Evolutionary conservation across 1,284 basidiomycete genomes (phyloP).

Genomic region (Rhodofomes roseus): DNA sequence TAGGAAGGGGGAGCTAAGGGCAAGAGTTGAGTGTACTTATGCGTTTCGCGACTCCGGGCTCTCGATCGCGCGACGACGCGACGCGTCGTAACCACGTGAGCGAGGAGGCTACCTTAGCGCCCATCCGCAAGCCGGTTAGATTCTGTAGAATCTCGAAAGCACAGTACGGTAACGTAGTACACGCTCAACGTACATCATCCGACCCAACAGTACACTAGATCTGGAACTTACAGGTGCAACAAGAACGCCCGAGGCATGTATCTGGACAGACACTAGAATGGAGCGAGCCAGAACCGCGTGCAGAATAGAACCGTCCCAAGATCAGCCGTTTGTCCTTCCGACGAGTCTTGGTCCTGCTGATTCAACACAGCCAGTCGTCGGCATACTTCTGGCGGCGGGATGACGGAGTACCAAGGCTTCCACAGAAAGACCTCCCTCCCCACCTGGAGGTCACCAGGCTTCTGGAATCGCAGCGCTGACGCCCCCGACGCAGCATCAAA

Average conservation of each 20-base stretch:
- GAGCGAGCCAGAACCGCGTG: background rate
- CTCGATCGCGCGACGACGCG: background rate
- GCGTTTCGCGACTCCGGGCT: too few relatives aligned
- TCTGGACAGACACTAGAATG: background rate
- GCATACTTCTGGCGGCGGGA: background rate
- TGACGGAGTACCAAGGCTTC: constrained; percentile 18
- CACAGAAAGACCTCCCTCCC: constrained; percentile 19
- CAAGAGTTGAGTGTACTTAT: too few relatives aligned
- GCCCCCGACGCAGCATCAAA: constrained; percentile 14
- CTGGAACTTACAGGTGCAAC: too few relatives aligned
- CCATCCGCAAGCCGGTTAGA: too few relatives aligned
- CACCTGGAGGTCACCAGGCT: constrained; percentile 15
- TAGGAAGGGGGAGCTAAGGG: too few relatives aligned
- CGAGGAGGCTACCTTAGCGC: too few relatives aligned
- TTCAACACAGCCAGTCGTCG: background rate
- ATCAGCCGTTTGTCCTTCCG: background rate
- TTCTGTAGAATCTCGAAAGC: too few relatives aligned
- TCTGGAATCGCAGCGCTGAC: constrained; percentile 10
- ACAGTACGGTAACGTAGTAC: too few relatives aligned
- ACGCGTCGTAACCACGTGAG: background rate
- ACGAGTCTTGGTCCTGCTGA: too few relatives aligned
- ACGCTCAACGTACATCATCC: too few relatives aligned
- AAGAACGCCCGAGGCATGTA: too few relatives aligned
- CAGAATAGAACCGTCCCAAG: background rate
- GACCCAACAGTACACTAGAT: background rate